A percentile compares a stretch with the other conserved stretches of the same genome.
phyloP scores from a whole-genome alignment of 257 asterid species.

The Lycium ferocissimum region DNA sequence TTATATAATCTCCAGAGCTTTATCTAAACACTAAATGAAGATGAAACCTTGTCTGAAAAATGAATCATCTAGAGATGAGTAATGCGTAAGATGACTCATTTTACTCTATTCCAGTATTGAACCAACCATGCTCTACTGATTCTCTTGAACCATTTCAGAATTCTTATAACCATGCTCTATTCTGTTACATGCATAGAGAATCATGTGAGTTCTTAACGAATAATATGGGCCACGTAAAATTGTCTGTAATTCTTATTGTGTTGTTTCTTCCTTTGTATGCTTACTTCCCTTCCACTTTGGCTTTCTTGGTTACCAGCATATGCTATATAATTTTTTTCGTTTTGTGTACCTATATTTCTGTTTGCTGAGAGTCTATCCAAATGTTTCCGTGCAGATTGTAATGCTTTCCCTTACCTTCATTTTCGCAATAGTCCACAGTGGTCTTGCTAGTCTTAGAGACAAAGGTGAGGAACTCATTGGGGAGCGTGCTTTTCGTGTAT shows the following conservation, averaged over 20 bases:
- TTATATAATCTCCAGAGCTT: too few species aligned
- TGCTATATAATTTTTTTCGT: background rate
- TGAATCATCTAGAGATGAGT: too few species aligned
- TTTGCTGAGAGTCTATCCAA: conserved; percentile 17
- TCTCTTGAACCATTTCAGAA: background rate
- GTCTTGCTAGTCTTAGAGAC: conserved; percentile 97
- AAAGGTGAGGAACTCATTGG: conserved; percentile 95
- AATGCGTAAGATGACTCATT: too few species aligned
- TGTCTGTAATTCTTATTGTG: background rate
- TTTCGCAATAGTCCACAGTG: conserved; percentile 91
- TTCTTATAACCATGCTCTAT: background rate
- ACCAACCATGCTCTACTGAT: background rate
- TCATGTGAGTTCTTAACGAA: background rate
- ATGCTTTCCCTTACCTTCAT: conserved; percentile 75
- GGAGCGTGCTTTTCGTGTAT: conserved; percentile 93
- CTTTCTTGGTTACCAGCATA: background rate
- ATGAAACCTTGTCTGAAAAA: too few species aligned
- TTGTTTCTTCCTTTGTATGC: background rate
- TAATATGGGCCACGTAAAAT: background rate
- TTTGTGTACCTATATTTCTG: background rate
- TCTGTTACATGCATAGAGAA: background rate
- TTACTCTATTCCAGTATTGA: too few species aligned
- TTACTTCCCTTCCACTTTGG: background rate
- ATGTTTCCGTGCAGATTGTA: conserved; percentile 63
- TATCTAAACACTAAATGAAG: too few species aligned